A percentile compares a stretch with the other conserved stretches of the same genome.
Conservation (phyloP, 1,284 basidiomycete species). For the Marasmius sp. region DNA sequence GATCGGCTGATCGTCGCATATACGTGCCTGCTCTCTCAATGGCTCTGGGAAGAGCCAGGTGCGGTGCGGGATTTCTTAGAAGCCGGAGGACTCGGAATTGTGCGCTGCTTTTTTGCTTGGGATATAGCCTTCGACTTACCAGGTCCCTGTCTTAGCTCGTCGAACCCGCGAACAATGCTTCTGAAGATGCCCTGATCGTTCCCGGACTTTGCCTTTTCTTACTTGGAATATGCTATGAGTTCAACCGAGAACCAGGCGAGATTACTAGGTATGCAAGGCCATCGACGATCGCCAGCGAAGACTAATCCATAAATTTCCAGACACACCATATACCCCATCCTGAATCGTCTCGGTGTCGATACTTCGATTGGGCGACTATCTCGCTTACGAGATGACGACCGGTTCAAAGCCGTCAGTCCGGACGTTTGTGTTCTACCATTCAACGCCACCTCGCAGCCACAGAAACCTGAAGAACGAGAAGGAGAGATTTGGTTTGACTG, state of each 20-base stretch:
- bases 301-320: slow-evolving; percentile 36
- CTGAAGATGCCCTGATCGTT: slow-evolving; percentile 83
- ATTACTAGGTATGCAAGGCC: slow-evolving; percentile 67
- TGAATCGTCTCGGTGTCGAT: slow-evolving; percentile 85
- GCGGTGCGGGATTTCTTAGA: slow-evolving; percentile 90
- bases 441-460: slow-evolving; percentile 37
- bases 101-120: slow-evolving; percentile 42
- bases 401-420: slow-evolving; percentile 88
- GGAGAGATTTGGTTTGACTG: slow-evolving; percentile 98
- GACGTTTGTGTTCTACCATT: slow-evolving; percentile 64
- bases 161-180: slow-evolving; percentile 90
- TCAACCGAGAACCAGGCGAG: slow-evolving; percentile 89
- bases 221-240: slow-evolving; percentile 93
- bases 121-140: slow-evolving; percentile 5
- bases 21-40: slow-evolving; percentile 80
- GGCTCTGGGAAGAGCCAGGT: slow-evolving; percentile 95
- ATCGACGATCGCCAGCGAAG: neutral
- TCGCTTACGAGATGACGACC: slow-evolving; percentile 85
- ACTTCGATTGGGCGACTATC: slow-evolving; percentile 87
- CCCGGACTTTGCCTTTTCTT: slow-evolving; percentile 92
- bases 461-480: slow-evolving; percentile 46
- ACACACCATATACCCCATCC: slow-evolving; percentile 82
- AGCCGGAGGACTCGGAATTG: slow-evolving; percentile 87
- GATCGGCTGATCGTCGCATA: slow-evolving; percentile 88
- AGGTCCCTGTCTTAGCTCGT: slow-evolving; percentile 60